Evolutionary conservation across 2,329 filamentous ascomycete genomes (phyloP).

Genomic region (Penicillium sp.): DNA sequence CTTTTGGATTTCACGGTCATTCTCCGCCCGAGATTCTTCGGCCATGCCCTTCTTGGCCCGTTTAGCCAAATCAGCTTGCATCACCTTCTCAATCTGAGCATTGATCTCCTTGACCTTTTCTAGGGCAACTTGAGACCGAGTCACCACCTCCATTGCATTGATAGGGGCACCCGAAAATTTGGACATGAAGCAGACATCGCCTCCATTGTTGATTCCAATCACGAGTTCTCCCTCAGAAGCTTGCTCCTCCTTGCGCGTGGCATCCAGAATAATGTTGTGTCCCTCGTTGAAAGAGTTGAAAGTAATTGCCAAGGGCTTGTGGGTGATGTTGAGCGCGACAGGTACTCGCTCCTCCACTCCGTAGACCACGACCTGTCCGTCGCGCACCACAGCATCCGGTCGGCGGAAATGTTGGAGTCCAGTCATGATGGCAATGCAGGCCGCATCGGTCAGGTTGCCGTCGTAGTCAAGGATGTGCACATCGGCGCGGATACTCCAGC

Average conservation of each 20-base stretch:
- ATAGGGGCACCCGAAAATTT: constrained; percentile 85
- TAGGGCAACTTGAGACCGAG: constrained; percentile 73
- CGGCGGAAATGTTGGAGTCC: constrained; percentile 88
- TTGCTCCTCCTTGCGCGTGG: constrained; percentile 53
- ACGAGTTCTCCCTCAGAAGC: constrained; percentile 68
- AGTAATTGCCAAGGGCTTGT: constrained; percentile 87
- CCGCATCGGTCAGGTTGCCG: constrained; percentile 82
- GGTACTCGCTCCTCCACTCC: constrained; percentile 83
- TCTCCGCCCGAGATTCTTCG: constrained; percentile 81
- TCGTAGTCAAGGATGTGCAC: constrained; percentile 90
- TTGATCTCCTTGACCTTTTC: constrained; percentile 80
- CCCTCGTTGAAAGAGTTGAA: constrained; percentile 74
- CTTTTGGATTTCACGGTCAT: constrained; percentile 64
- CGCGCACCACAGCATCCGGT: constrained; percentile 84
- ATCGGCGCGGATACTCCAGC: constrained; percentile 88
- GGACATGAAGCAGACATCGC: constrained; percentile 86
- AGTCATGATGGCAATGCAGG: constrained; percentile 83
- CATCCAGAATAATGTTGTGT: constrained; percentile 47
- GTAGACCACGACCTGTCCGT: constrained; percentile 82
- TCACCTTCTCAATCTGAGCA: constrained; percentile 67
- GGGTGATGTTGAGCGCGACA: constrained; percentile 84
- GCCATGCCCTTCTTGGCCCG: constrained; percentile 68
- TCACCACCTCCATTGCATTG: constrained; percentile 75
- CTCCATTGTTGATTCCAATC: constrained; percentile 83
- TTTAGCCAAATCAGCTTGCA: constrained; percentile 74